These are phyloP conservation scores for Kappamyces sp. DNA, from an alignment of 192 early-diverging fungal species.

Conservation along the genomic window DNA sequence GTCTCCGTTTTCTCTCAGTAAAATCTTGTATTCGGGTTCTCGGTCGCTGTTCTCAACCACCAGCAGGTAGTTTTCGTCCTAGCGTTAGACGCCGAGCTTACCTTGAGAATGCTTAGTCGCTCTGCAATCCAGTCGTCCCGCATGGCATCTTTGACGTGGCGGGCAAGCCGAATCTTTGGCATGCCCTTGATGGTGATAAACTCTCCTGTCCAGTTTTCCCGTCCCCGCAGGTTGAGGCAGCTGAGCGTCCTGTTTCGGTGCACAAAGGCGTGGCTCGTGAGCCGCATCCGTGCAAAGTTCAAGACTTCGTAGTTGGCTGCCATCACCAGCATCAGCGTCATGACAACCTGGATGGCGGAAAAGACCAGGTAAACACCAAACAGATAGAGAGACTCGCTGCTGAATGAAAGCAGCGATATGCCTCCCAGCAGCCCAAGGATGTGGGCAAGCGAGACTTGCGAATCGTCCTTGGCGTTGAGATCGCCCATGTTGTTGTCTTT, in stretches of 20 bases:
- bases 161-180: constrained; percentile 27
- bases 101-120: constrained; percentile 32
- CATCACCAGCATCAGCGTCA: constrained; percentile 45
- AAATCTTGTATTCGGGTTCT: constrained; percentile 29
- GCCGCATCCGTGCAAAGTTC: constrained; percentile 49
- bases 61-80: constrained; percentile 59
- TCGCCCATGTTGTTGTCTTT: constrained; percentile 62
- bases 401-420: constrained; percentile 45
- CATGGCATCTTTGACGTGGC: no score
- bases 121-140: no score
- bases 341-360: constrained; percentile 49
- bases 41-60: constrained; percentile 14
- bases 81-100: constrained; percentile 6
- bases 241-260: constrained; percentile 32
- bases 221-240: constrained; percentile 31
- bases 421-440: constrained; percentile 54
- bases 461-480: constrained; percentile 64
- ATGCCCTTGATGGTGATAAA: constrained; percentile 34
- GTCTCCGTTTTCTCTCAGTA: constrained; percentile 45
- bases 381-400: constrained; percentile 48
- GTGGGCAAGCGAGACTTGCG: constrained; percentile 62
- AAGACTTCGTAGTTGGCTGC: constrained; percentile 60
- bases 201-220: constrained; percentile 56
- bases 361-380: constrained; percentile 49
- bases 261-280: constrained; percentile 45